These are phyloP conservation scores for Rhodamnia argentea DNA, from an alignment of 345 rosid species.

Conservation along the genomic window DNA sequence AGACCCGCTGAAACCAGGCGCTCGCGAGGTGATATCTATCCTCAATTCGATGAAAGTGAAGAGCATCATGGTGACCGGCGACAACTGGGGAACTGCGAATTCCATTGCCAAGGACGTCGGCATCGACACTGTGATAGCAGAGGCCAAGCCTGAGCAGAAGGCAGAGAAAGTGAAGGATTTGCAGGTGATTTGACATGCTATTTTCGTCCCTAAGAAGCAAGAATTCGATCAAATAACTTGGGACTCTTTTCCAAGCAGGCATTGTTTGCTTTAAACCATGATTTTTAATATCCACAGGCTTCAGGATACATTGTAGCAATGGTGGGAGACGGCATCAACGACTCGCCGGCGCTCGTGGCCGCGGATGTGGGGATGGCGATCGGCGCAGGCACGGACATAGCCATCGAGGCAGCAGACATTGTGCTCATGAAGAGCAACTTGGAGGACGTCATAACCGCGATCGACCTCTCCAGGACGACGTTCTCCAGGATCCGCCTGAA, in stretches of 20 bases:
- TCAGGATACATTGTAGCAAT: conserved; percentile 66
- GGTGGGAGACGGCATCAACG: conserved; percentile 97
- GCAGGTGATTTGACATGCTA: conserved; percentile 30
- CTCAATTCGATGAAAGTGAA: conserved; percentile 67
- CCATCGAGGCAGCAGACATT: conserved; percentile 94
- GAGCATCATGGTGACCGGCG: conserved; percentile 95
- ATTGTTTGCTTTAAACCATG: not conserved
- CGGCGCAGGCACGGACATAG: conserved; percentile 92
- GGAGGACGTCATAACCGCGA: conserved; percentile 92
- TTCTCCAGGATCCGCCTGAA: conserved; percentile 78
- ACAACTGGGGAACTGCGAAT: conserved; percentile 93
- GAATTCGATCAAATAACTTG: not conserved
- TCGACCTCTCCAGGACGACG: conserved; percentile 76
- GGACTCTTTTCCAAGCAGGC: not conserved
- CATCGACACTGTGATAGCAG: conserved; percentile 66
- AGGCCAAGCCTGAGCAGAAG: conserved; percentile 87
- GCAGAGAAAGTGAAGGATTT: conserved; percentile 81
- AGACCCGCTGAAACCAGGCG: conserved; percentile 74
- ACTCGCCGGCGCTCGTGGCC: conserved; percentile 87
- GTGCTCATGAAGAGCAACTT: conserved; percentile 91
- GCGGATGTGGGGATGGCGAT: conserved; percentile 98
- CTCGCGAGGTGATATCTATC: conserved; percentile 59
- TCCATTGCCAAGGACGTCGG: conserved; percentile 81
- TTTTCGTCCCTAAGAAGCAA: not conserved
- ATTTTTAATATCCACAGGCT: conserved; percentile 26